Evolutionary conservation across 768 basidiomycete genomes (phyloP).

Genomic region (Austroboletus eburneus): DNA sequence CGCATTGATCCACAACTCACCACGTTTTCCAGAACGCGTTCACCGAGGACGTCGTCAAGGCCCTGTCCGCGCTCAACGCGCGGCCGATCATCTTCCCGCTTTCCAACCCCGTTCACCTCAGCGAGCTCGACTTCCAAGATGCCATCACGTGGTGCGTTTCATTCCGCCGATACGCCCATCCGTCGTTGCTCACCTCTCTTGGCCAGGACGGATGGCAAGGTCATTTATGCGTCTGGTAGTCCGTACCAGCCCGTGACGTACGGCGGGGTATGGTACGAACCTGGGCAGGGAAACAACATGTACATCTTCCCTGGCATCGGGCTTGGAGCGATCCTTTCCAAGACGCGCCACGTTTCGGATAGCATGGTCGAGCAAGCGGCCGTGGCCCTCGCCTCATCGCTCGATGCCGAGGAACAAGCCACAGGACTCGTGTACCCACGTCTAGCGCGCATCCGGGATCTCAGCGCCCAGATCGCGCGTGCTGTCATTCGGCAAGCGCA

Average conservation of each 20-base stretch:
- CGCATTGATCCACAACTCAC: background rate
- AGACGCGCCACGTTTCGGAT: constrained; percentile 58
- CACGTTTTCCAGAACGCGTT: constrained; percentile 45
- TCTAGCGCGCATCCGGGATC: constrained; percentile 59
- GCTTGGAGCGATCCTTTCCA: constrained; percentile 56
- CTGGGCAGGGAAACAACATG: constrained; percentile 83
- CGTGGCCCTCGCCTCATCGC: constrained; percentile 54
- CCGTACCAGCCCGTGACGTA: constrained; percentile 57
- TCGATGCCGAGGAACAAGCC: constrained; percentile 51
- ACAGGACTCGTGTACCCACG: constrained; percentile 65
- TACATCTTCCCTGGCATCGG: constrained; percentile 64
- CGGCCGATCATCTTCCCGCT: constrained; percentile 82
- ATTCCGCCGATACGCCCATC: background rate
- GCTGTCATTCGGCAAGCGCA: constrained; percentile 65
- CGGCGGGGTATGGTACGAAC: constrained; percentile 47
- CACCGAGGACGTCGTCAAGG: constrained; percentile 53
- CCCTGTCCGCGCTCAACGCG: constrained; percentile 60
- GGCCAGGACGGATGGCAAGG: constrained; percentile 55
- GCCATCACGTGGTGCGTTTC: constrained; percentile 51
- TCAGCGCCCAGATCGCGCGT: constrained; percentile 58
- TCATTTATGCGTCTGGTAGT: constrained; percentile 70
- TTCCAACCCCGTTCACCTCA: constrained; percentile 64
- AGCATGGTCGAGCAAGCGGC: constrained; percentile 66
- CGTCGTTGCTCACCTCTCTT: background rate
- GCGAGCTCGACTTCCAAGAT: constrained; percentile 57